phyloP scores from a whole-genome alignment of 177 flowering plant species.

The Vitis hybrid region DNA sequence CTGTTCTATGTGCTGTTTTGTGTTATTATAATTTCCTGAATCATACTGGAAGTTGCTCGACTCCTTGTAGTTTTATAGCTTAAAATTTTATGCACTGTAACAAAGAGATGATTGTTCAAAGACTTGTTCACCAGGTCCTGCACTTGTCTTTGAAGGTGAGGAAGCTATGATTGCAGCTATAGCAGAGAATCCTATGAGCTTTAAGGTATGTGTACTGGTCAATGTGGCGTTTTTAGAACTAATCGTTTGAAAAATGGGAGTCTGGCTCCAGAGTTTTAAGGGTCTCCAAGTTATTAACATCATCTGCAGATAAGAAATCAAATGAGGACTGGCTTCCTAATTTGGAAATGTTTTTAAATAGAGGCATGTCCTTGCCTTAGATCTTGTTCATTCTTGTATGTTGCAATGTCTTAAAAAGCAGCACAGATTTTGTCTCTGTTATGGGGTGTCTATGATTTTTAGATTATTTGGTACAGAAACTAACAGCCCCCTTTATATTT shows the following conservation, averaged over 20 bases:
- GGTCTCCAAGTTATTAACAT: too few relatives aligned
- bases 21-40: slow-evolving; percentile 1
- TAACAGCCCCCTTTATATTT: too few relatives aligned
- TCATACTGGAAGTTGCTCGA: neutral
- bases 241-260: neutral
- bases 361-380: too few relatives aligned
- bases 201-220: slow-evolving; percentile 56
- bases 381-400: too few relatives aligned
- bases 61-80: neutral
- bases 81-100: neutral
- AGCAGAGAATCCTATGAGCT: slow-evolving; percentile 69
- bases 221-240: neutral
- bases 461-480: too few relatives aligned
- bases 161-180: slow-evolving; percentile 93
- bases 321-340: too few relatives aligned
- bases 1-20: slow-evolving; percentile 4
- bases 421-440: too few relatives aligned
- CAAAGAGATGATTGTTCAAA: neutral
- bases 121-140: slow-evolving; percentile 61
- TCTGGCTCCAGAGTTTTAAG: neutral
- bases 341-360: too few relatives aligned
- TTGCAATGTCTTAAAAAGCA: too few relatives aligned
- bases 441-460: too few relatives aligned
- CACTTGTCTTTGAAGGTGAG: slow-evolving; percentile 96
- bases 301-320: too few relatives aligned